Percentiles rank a stretch among this genome's conserved stretches.
Evolutionary conservation across 148 eudicot species (phyloP).

Genomic region (Persicaria maculosa): DNA sequence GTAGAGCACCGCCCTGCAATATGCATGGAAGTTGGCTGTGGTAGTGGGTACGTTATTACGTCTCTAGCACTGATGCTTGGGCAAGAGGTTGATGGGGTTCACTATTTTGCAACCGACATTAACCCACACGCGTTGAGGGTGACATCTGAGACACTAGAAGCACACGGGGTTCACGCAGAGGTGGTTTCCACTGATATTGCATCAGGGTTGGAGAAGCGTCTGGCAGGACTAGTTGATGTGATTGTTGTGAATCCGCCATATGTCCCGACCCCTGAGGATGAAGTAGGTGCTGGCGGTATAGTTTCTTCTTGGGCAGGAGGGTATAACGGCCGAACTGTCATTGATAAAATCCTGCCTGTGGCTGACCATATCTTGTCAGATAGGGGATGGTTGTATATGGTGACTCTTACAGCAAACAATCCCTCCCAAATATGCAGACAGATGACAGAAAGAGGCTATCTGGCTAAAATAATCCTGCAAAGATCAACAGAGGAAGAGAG

Average conservation of each 20-base stretch:
- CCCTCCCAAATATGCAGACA: constrained; percentile 65
- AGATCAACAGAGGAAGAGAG: constrained; percentile 93
- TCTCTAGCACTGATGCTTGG: constrained; percentile 79
- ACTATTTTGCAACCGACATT: constrained; percentile 78
- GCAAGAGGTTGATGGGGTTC: constrained; percentile 26
- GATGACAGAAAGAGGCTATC: constrained; percentile 78
- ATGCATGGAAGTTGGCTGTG: constrained; percentile 92
- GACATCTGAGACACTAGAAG: constrained; percentile 56
- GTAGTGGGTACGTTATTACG: constrained; percentile 89
- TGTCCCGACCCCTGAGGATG: constrained; percentile 94
- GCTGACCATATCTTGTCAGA: constrained; percentile 72
- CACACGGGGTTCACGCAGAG: constrained; percentile 84
- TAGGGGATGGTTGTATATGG: constrained; percentile 84
- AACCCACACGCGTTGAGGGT: constrained; percentile 64
- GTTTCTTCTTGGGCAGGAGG: constrained; percentile 95
- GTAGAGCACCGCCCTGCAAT: constrained; percentile 49
- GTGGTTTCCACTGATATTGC: constrained; percentile 61
- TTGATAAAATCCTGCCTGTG: constrained; percentile 73
- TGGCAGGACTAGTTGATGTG: constrained; percentile 65
- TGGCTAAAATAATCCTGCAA: constrained; percentile 63
- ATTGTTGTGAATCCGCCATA: constrained; percentile 93
- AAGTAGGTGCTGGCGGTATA: constrained; percentile 74
- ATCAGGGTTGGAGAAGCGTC: constrained; percentile 55
- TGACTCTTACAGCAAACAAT: constrained; percentile 59
- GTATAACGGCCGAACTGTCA: constrained; percentile 76